Evolutionary conservation across 306 rosid species (phyloP).

Genomic region (Cotoneaster glaucophyllus): DNA sequence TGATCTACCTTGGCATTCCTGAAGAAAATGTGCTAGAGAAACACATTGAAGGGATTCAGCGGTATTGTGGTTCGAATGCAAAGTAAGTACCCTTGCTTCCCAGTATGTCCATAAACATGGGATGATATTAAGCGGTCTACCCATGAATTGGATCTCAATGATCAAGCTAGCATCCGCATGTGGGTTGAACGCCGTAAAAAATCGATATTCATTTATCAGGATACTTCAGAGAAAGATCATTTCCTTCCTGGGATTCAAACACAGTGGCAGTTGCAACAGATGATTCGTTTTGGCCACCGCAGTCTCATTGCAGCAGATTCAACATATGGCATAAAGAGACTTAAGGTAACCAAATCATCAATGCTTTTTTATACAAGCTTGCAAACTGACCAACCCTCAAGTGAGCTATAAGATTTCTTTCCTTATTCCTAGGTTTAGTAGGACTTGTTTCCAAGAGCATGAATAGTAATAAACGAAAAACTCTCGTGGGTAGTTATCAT

Average conservation of each 20-base stretch:
- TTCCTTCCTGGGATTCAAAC: conserved; percentile 93
- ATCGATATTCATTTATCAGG: conserved; percentile 74
- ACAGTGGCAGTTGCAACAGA: conserved; percentile 96
- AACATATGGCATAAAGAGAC: conserved; percentile 83
- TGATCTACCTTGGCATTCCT: conserved; percentile 95
- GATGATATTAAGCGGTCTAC: conserved; percentile 88
- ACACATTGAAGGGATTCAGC: conserved; percentile 83
- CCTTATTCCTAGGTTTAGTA: background rate
- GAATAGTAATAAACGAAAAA: background rate
- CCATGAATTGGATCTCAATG: conserved; percentile 91
- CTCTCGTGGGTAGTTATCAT: background rate
- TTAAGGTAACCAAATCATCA: conserved; percentile 49
- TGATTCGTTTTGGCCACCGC: conserved; percentile 87
- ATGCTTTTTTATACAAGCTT: background rate
- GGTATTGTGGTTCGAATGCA: conserved; percentile 80
- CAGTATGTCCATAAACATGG: conserved; percentile 92
- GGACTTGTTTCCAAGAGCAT: background rate
- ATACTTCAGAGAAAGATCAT: conserved; percentile 68
- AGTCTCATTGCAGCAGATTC: conserved; percentile 83
- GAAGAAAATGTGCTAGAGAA: conserved; percentile 91
- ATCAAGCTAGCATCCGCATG: conserved; percentile 91
- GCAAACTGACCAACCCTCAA: background rate
- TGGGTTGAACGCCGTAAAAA: conserved; percentile 88
- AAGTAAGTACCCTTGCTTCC: conserved; percentile 78
- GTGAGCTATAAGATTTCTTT: background rate